Evolutionary conservation across 2,329 filamentous ascomycete genomes (phyloP).

Genomic region (Ceratocystis eucalypticola): DNA sequence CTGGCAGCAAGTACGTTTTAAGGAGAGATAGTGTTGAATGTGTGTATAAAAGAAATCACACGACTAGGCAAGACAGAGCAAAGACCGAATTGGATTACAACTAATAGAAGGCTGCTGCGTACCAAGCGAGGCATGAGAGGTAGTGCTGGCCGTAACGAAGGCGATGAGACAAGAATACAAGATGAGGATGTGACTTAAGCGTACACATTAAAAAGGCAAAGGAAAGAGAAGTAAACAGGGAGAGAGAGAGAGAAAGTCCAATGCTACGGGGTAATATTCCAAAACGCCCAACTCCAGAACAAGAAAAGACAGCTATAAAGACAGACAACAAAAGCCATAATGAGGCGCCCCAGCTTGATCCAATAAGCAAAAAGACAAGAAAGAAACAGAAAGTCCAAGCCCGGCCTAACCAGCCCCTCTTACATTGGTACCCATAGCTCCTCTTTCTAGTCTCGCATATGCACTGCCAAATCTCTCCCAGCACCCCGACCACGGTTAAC

Average conservation of each 20-base stretch:
- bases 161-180: neutral
- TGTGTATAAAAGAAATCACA: neutral
- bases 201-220: neutral
- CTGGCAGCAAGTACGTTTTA: slow-evolving; percentile 90
- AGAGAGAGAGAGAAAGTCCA: neutral
- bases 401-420: no score
- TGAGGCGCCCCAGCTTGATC: neutral
- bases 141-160: neutral
- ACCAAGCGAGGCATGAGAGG: neutral
- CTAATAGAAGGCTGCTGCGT: neutral
- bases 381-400: neutral
- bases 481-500: no score
- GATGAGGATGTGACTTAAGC: no score
- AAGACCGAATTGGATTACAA: neutral
- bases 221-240: neutral
- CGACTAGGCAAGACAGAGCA: neutral
- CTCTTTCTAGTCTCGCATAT: no score
- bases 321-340: neutral
- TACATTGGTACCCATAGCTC: no score
- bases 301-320: neutral
- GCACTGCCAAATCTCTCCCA: no score
- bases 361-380: neutral
- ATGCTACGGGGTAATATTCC: neutral
- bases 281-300: neutral
- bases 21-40: slow-evolving; percentile 8